phyloP scores from a whole-genome alignment of 2,329 filamentous ascomycete species.

The Amylocarpus encephaloides region DNA sequence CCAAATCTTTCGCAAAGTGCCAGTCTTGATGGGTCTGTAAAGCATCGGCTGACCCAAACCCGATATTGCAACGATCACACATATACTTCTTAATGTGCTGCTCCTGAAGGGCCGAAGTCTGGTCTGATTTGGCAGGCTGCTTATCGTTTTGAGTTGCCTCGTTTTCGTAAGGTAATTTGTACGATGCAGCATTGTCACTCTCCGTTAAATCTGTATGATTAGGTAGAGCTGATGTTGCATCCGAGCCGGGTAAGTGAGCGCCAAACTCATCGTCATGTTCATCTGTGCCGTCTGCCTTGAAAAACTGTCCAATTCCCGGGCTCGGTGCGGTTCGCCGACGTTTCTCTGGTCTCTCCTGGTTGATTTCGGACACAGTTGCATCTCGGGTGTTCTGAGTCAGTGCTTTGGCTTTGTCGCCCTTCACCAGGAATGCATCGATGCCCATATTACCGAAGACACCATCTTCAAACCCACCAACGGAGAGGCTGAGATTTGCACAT shows the following conservation, averaged over 20 bases:
- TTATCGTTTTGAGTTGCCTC: conserved; percentile 29
- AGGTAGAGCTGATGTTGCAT: conserved; percentile 13
- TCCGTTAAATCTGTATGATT: conserved; percentile 8
- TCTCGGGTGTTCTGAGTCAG: conserved; percentile 34
- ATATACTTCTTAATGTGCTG: conserved; percentile 35
- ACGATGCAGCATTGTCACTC: conserved; percentile 9
- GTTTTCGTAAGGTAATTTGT: conserved; percentile 13
- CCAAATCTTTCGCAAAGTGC: conserved; percentile 86
- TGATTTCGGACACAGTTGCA: conserved; percentile 8
- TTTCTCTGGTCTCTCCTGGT: conserved; percentile 28
- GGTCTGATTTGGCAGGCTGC: conserved; percentile 16
- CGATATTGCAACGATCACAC: conserved; percentile 61
- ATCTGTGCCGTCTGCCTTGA: conserved; percentile 25
- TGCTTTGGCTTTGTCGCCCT: conserved; percentile 58
- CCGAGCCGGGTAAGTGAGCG: conserved; percentile 19
- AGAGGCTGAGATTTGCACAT: conserved; percentile 82
- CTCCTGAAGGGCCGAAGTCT: conserved; percentile 29
- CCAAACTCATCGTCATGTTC: conserved; percentile 28
- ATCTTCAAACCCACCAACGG: conserved; percentile 89
- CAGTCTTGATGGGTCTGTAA: conserved; percentile 80
- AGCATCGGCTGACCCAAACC: conserved; percentile 51
- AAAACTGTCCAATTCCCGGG: conserved; percentile 28
- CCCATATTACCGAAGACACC: conserved; percentile 76
- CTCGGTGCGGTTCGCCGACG: conserved; percentile 25
- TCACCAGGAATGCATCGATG: conserved; percentile 80